phyloP scores from a whole-genome alignment of 345 rosid species.

The Arabis alpina region DNA sequence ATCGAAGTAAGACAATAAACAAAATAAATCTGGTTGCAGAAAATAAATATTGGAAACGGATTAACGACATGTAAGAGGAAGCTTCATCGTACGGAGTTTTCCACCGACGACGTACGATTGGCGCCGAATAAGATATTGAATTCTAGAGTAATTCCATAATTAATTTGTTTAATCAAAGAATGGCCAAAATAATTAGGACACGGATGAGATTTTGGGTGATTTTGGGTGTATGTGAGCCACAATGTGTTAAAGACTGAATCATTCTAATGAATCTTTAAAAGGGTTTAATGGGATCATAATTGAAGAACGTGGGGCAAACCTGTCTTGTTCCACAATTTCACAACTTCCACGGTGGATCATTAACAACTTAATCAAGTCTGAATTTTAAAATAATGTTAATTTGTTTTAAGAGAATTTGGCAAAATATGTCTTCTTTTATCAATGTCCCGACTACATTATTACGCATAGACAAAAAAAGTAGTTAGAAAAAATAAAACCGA shows the following conservation, averaged over 20 bases:
- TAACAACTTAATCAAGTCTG: constrained; percentile 30
- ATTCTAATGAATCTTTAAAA: constrained; percentile 16
- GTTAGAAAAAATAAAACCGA: not conserved
- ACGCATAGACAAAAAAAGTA: not conserved
- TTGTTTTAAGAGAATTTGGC: not conserved
- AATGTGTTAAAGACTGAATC: constrained; percentile 28
- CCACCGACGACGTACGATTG: constrained; percentile 42
- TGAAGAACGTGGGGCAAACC: constrained; percentile 44
- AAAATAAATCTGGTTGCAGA: constrained; percentile 22
- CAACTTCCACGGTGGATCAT: constrained; percentile 36
- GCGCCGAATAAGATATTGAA: constrained; percentile 5
- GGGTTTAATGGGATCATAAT: constrained; percentile 35
- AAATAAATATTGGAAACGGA: constrained; percentile 4
- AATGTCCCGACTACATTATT: constrained; percentile 9
- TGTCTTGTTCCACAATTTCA: constrained; percentile 36
- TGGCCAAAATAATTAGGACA: constrained; percentile 13
- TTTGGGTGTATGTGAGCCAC: constrained; percentile 28
- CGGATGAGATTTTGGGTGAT: constrained; percentile 25
- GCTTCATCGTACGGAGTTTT: constrained; percentile 41
- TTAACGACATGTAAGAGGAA: constrained; percentile 34
- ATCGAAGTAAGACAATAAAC: not conserved
- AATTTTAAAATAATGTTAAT: not conserved
- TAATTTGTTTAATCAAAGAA: constrained; percentile 19
- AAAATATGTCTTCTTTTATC: not conserved
- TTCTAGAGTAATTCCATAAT: constrained; percentile 1